A percentile compares a stretch with the other conserved stretches of the same genome.
Evolutionary conservation across 1,284 basidiomycete genomes (phyloP).

Genomic region (Irpex lacteus): DNA sequence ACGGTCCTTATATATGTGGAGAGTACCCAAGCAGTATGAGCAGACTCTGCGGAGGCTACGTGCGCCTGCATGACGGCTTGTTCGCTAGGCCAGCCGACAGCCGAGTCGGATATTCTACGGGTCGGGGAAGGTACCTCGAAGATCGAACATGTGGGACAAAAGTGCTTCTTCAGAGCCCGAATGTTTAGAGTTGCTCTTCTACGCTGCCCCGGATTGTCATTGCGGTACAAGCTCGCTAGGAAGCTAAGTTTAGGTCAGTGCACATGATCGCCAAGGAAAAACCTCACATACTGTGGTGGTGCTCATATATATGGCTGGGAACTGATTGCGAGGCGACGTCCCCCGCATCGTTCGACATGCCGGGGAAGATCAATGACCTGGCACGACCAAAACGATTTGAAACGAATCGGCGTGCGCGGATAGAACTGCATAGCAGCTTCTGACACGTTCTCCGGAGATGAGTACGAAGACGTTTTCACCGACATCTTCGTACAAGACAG

Average conservation of each 20-base stretch:
- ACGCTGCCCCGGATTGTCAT: not conserved
- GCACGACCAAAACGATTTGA: not conserved
- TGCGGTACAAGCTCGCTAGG: not conserved
- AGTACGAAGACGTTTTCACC: not conserved
- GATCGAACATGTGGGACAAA: not conserved
- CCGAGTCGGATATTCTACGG: not conserved
- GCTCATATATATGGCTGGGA: not conserved
- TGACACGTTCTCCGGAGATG: not conserved
- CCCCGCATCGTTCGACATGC: not conserved
- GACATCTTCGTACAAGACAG: not conserved
- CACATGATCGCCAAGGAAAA: not conserved
- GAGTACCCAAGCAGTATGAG: not conserved
- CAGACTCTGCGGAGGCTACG: not conserved
- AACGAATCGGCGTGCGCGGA: not conserved
- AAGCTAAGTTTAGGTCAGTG: not conserved
- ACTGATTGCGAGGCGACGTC: not conserved
- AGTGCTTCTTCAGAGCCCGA: not conserved
- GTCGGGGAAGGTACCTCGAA: not conserved
- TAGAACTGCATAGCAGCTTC: not conserved
- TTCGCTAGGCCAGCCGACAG: not conserved
- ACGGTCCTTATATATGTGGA: constrained; percentile 2
- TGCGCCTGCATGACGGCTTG: not conserved
- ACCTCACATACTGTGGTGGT: not conserved
- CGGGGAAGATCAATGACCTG: not conserved
- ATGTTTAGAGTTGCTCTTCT: not conserved